Evolutionary conservation across 1,284 basidiomycete species (phyloP).

Genomic region (Rhodotorula sp.): DNA sequence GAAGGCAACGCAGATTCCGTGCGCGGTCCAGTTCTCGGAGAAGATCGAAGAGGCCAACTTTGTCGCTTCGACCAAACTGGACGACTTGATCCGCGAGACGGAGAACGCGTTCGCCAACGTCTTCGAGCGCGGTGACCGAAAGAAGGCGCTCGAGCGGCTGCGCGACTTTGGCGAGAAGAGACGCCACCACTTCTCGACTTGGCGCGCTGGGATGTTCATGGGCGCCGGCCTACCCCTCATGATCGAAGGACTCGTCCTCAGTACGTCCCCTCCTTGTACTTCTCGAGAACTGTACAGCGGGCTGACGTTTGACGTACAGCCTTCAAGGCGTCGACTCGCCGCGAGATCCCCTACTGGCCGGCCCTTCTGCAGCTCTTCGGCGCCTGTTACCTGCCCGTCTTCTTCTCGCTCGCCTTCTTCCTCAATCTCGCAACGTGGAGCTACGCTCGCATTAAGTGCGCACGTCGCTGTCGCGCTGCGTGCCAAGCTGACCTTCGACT

Average conservation of each 20-base stretch:
- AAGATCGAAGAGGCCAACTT: slow-evolving; percentile 57
- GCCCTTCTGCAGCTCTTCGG: slow-evolving; percentile 78
- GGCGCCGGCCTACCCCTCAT: slow-evolving; percentile 77
- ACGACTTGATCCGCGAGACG: slow-evolving; percentile 37
- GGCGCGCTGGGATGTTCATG: slow-evolving; percentile 60
- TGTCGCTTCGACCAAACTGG: slow-evolving; percentile 44
- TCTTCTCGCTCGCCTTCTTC: slow-evolving; percentile 73
- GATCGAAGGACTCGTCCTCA: slow-evolving; percentile 64
- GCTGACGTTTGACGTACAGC: slow-evolving; percentile 37
- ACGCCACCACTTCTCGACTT: slow-evolving; percentile 33
- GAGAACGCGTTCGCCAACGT: slow-evolving; percentile 37
- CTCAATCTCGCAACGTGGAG: slow-evolving; percentile 78
- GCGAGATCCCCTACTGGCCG: slow-evolving; percentile 66
- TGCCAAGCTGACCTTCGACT: background rate
- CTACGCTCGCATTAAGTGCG: slow-evolving; percentile 54
- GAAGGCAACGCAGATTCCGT: slow-evolving; percentile 46
- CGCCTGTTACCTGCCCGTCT: slow-evolving; percentile 66
- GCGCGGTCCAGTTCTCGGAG: slow-evolving; percentile 69
- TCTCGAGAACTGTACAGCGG: too few species aligned
- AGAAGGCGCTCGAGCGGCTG: slow-evolving; percentile 58
- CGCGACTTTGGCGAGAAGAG: slow-evolving; percentile 32
- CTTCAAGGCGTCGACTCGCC: slow-evolving; percentile 60
- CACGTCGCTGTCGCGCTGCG: slow-evolving; percentile 58
- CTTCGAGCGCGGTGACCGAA: slow-evolving; percentile 68
- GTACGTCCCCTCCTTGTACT: slow-evolving; percentile 3